These are phyloP conservation scores for Trichoderma afroharzianum DNA, from an alignment of 2,329 filamentous ascomycete species.

Conservation along the genomic window DNA sequence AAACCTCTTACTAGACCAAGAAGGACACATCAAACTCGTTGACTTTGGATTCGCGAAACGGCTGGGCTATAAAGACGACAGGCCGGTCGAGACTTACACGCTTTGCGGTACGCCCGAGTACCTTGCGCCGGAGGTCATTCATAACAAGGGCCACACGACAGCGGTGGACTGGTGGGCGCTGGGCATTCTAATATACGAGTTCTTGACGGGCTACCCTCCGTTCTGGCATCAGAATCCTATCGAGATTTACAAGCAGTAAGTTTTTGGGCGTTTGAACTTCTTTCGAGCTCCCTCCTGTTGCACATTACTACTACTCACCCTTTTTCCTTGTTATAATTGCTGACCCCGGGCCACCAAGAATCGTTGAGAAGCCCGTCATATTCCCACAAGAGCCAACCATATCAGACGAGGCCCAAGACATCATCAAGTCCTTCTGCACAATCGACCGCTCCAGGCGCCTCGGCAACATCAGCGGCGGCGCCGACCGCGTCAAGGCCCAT, in stretches of 20 bases:
- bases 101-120: slow-evolving; percentile 82
- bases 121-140: slow-evolving; percentile 78
- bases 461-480: slow-evolving; percentile 74
- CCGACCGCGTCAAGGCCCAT: slow-evolving; percentile 67
- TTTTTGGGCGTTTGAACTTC: slow-evolving; percentile 13
- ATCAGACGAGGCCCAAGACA: slow-evolving; percentile 65
- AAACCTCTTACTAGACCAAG: slow-evolving; percentile 72
- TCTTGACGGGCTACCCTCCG: slow-evolving; percentile 77
- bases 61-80: slow-evolving; percentile 53
- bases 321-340: neutral
- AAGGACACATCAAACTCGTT: slow-evolving; percentile 77
- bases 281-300: neutral
- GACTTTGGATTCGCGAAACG: slow-evolving; percentile 85
- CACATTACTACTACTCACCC: neutral
- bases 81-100: slow-evolving; percentile 69
- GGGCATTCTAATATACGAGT: slow-evolving; percentile 80
- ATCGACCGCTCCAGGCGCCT: slow-evolving; percentile 74
- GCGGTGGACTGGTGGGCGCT: slow-evolving; percentile 88
- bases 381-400: slow-evolving; percentile 67
- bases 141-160: slow-evolving; percentile 72
- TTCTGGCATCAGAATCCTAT: slow-evolving; percentile 87
- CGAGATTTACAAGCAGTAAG: slow-evolving; percentile 77
- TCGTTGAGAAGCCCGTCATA: slow-evolving; percentile 71
- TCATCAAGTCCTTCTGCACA: slow-evolving; percentile 73
- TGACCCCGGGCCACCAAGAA: slow-evolving; percentile 46